Evolutionary conservation across 1,139 yeast genomes (phyloP).

Genomic region (Lipomyces yarrowii): DNA sequence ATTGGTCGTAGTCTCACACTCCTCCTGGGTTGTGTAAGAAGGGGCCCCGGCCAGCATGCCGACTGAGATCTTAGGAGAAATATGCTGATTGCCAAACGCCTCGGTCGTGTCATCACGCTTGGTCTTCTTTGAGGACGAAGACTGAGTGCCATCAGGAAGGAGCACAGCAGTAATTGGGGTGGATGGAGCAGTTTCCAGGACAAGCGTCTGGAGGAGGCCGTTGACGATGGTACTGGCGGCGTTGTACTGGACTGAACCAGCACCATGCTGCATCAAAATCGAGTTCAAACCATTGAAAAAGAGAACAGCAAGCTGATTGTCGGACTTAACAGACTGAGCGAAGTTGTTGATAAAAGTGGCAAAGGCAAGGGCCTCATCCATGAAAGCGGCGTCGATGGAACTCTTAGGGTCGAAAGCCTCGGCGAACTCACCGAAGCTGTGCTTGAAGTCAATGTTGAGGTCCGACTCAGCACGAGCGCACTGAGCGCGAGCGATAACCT

Average conservation of each 20-base stretch:
- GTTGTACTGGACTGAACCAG: conserved; percentile 29
- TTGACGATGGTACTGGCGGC: conserved; percentile 26
- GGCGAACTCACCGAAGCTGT: conserved; percentile 25
- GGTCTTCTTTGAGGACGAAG: conserved; percentile 28
- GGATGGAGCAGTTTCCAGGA: conserved; percentile 29
- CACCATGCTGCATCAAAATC: conserved; percentile 24
- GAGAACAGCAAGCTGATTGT: conserved; percentile 31
- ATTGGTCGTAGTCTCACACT: conserved; percentile 57
- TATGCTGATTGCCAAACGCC: conserved; percentile 32
- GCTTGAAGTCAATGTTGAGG: conserved; percentile 22
- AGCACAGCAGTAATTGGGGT: conserved; percentile 30
- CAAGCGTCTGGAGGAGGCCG: conserved; percentile 29
- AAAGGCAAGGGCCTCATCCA: conserved; percentile 32
- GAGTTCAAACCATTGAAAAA: conserved; percentile 28
- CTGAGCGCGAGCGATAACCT: conserved; percentile 28
- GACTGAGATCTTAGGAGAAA: conserved; percentile 28
- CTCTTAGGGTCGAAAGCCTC: conserved; percentile 23
- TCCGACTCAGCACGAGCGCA: conserved; percentile 21
- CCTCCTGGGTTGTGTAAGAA: conserved; percentile 47
- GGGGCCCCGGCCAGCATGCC: conserved; percentile 30
- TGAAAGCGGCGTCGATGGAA: conserved; percentile 27
- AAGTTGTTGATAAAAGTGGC: conserved; percentile 25
- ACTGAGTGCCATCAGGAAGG: conserved; percentile 24
- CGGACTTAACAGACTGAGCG: conserved; percentile 26
- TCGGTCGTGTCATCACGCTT: conserved; percentile 23